These are phyloP conservation scores for Citeromyces matritensis DNA, from an alignment of 805 yeast species.

Conservation along the genomic window DNA sequence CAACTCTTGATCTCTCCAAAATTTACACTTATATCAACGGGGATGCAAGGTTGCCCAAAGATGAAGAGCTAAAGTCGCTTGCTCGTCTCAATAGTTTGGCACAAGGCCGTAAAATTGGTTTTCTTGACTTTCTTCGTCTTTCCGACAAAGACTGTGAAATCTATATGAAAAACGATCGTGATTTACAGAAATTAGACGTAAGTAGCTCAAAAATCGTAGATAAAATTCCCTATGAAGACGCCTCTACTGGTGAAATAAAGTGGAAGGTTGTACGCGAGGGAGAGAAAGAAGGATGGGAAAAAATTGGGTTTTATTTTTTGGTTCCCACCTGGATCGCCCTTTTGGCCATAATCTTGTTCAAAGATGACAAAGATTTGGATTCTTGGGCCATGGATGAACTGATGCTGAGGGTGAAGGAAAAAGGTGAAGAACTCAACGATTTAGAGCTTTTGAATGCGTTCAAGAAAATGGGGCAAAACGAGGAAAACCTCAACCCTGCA, in stretches of 20 bases:
- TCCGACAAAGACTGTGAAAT: slow-evolving; percentile 35
- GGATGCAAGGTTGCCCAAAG: slow-evolving; percentile 52
- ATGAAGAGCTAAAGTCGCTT: slow-evolving; percentile 54
- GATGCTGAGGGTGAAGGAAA: slow-evolving; percentile 60
- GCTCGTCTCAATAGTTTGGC: slow-evolving; percentile 56
- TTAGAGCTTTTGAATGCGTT: slow-evolving; percentile 30
- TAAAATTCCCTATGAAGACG: slow-evolving; percentile 73
- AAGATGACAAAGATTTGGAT: slow-evolving; percentile 30
- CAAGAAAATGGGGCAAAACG: slow-evolving; percentile 19
- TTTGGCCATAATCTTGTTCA: slow-evolving; percentile 32
- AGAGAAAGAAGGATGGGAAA: slow-evolving; percentile 79
- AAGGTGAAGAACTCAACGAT: slow-evolving; percentile 40
- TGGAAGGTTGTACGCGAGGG: slow-evolving; percentile 69
- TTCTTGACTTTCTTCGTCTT: slow-evolving; percentile 25
- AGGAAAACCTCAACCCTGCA: slow-evolving; percentile 33
- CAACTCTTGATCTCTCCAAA: slow-evolving; percentile 48
- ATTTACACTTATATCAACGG: slow-evolving; percentile 69
- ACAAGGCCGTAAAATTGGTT: slow-evolving; percentile 36
- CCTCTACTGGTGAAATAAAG: slow-evolving; percentile 60
- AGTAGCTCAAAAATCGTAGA: slow-evolving; percentile 57
- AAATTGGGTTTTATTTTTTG: slow-evolving; percentile 52
- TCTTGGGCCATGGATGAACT: slow-evolving; percentile 82
- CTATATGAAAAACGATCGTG: slow-evolving; percentile 45
- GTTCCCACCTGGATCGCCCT: slow-evolving; percentile 55
- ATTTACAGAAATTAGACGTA: slow-evolving; percentile 40